phyloP scores from a whole-genome alignment of 2,329 filamentous ascomycete genomes.

The Fusarium burgessii region DNA sequence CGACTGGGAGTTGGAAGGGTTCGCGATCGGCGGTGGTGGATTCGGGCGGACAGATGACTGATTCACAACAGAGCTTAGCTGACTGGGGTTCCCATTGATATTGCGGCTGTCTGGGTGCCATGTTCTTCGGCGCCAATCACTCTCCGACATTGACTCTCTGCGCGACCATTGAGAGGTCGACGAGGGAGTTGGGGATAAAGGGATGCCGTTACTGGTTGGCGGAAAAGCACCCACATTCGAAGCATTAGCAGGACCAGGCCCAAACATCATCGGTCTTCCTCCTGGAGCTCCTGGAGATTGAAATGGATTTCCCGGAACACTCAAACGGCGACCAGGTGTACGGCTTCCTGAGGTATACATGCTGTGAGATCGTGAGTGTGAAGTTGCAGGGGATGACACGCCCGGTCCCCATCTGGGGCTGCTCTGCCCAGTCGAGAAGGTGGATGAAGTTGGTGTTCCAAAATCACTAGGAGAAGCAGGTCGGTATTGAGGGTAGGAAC shows the following conservation, averaged over 20 bases:
- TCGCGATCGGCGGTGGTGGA: conserved; percentile 63
- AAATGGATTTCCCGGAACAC: conserved; percentile 83
- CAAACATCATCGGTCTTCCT: conserved; percentile 67
- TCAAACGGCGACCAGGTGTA: conserved; percentile 79
- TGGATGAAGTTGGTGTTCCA: conserved; percentile 85
- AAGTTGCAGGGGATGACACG: conserved; percentile 78
- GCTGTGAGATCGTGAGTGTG: conserved; percentile 76
- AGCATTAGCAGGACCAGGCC: conserved; percentile 66
- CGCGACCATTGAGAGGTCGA: conserved; percentile 72
- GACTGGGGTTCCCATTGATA: conserved; percentile 74
- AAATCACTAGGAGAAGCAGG: conserved; percentile 78
- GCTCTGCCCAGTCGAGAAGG: conserved; percentile 80
- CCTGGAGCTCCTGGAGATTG: conserved; percentile 70
- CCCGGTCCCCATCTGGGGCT: conserved; percentile 80
- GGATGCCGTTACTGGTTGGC: conserved; percentile 67
- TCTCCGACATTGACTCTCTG: conserved; percentile 76
- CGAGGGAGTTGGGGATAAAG: conserved; percentile 74
- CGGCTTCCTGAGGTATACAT: conserved; percentile 75
- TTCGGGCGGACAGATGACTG: conserved; percentile 70
- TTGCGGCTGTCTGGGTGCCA: conserved; percentile 87
- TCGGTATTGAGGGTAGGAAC: conserved; percentile 69
- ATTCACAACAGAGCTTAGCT: conserved; percentile 80
- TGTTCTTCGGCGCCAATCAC: conserved; percentile 84
- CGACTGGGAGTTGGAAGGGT: conserved; percentile 64
- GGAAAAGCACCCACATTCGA: conserved; percentile 67